Evolutionary conservation across 306 rosid genomes (phyloP), one percentile per base, ranked within the genome.

Genomic region (Rosa lucieae): DNA sequence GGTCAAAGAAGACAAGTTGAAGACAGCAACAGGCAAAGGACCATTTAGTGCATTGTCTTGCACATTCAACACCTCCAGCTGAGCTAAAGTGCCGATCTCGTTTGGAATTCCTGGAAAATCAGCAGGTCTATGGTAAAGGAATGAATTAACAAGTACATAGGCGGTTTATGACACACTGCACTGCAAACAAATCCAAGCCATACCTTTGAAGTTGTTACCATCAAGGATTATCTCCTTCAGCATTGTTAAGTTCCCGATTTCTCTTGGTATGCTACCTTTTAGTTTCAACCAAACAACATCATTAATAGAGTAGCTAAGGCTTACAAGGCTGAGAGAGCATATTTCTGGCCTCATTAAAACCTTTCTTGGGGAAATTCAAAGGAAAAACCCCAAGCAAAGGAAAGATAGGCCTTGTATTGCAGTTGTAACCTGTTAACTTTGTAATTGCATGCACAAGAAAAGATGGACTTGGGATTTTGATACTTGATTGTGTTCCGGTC

Each of bases 261-360:
- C 75, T 78, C 81, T 47, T 1, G 89, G 81, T 63, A 86, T 81
- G 40, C 74, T 78, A 43, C 89, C 87, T 83, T 80, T 65, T 67
- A 53, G 29, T 21, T 58, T 58, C 65, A 58, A 58, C 13, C 65
- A 58, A 58, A 21, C 65, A 58, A 58, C 32, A 20, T 58, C 32
- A 23, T 58, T 58, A 58, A 58, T 21, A 58, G 32, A 58, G 65
- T 20, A 21, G 18, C 11, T n/a, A n/a, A 55, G 21, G 13, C 65
- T 58, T n/a, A 58, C 11, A 23, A n/a, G 5, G 58, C 58, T 52
- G 20, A 52, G n/a, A 52, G 58, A 52, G n/a, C 58, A 52, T 47
- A 47, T 52, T n/a, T 52, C 21, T 52, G 6, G 58, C 8, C 1
- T 51, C 56, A 51, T 14, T 4, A 51, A 51, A 51, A 17, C n/a